Percentiles rank a stretch among this genome's conserved stretches.
These are phyloP conservation scores for Cenchrus americanus DNA, from an alignment of 176 grass and related monocot genomes.

Conservation along the genomic window DNA sequence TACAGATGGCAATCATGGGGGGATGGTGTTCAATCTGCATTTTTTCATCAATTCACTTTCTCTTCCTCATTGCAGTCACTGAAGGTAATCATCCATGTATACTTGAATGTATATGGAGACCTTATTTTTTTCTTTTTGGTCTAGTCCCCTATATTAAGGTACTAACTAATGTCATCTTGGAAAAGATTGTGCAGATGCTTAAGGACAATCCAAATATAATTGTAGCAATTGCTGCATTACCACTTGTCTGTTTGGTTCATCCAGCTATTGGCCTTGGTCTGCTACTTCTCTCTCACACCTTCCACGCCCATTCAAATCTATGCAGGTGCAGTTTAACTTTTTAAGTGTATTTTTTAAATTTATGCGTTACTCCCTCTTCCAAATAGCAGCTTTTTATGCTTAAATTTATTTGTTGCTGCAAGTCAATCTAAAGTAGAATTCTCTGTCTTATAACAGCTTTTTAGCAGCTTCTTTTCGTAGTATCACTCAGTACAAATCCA, in stretches of 20 bases:
- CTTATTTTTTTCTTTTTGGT: constrained; percentile 14
- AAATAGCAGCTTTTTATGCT: not conserved
- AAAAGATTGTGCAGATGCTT: constrained; percentile 89
- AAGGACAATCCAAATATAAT: constrained; percentile 69
- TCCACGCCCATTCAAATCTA: constrained; percentile 73
- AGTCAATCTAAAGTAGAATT: constrained; percentile 37
- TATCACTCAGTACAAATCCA: constrained; percentile 59
- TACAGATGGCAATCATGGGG: constrained; percentile 88
- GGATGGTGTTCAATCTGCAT: constrained; percentile 50
- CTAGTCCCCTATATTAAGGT: constrained; percentile 30
- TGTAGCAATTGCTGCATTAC: constrained; percentile 73
- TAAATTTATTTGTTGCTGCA: not conserved
- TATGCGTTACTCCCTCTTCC: not conserved
- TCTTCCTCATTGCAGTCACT: constrained; percentile 71
- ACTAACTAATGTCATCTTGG: constrained; percentile 41
- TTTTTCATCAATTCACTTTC: constrained; percentile 63
- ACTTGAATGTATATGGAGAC: constrained; percentile 25
- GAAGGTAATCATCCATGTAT: constrained; percentile 61
- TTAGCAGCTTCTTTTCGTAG: constrained; percentile 87
- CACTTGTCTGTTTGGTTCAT: constrained; percentile 85
- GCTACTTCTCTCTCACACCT: constrained; percentile 78
- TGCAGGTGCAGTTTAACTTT: constrained; percentile 72
- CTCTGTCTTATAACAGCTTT: constrained; percentile 62
- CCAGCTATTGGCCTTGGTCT: constrained; percentile 83
- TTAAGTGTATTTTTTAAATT: constrained; percentile 8